A percentile compares a stretch with the other conserved stretches of the same genome.
Evolutionary conservation across 2,329 filamentous ascomycete species (phyloP).

Genomic region (Hypoxylon sp.): DNA sequence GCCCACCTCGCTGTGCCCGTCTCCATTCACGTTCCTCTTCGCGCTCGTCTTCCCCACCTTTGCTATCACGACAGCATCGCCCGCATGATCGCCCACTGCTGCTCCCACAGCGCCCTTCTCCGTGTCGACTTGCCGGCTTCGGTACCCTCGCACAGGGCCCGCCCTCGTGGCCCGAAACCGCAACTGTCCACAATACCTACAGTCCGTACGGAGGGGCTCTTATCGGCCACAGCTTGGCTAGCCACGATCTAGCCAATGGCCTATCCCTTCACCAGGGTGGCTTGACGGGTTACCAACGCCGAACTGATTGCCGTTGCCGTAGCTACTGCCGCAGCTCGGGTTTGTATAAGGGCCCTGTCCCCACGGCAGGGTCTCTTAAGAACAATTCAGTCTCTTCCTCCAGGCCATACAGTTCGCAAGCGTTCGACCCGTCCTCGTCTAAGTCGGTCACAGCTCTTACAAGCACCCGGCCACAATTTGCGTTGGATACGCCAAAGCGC

Average conservation of each 20-base stretch:
- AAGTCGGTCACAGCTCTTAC: background rate
- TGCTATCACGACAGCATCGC: constrained; percentile 19
- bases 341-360: constrained; percentile 16
- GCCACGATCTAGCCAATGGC: constrained; percentile 17
- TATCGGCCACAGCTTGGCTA: constrained; percentile 24
- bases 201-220: constrained; percentile 24
- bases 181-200: constrained; percentile 16
- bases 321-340: background rate
- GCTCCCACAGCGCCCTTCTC: constrained; percentile 12
- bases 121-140: constrained; percentile 15
- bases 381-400: background rate
- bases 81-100: constrained; percentile 22
- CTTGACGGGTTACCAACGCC: background rate
- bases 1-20: constrained; percentile 8
- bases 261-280: background rate
- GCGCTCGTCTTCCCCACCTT: constrained; percentile 5
- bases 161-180: constrained; percentile 28
- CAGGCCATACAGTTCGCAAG: constrained; percentile 19
- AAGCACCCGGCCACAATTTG: background rate
- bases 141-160: constrained; percentile 1
- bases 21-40: background rate
- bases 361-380: background rate
- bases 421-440: background rate
- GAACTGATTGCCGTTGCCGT: background rate
- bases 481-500: constrained; percentile 3